Percentiles rank a stretch among this genome's conserved stretches.
phyloP scores from a whole-genome alignment of 257 asterid species.

The Solanum microdontum region DNA sequence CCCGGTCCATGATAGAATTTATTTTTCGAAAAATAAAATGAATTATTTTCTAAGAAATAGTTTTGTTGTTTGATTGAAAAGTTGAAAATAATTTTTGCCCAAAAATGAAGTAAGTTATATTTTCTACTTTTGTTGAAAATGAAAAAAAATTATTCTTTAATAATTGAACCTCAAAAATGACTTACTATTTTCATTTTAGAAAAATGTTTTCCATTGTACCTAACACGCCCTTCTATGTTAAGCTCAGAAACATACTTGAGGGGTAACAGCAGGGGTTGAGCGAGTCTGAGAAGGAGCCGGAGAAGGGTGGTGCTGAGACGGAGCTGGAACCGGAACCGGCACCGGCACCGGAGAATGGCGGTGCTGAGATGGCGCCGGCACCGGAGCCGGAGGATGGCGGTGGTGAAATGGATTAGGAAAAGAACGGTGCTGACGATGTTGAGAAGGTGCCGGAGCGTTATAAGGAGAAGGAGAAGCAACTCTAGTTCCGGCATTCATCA shows the following conservation, averaged over 20 bases:
- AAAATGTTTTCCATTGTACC: background rate
- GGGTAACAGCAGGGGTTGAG: constrained; percentile 39
- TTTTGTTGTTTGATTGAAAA: too few species aligned
- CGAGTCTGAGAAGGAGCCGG: constrained; percentile 32
- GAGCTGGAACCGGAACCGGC: constrained; percentile 1
- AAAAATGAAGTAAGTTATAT: background rate
- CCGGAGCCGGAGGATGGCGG: constrained; percentile 2
- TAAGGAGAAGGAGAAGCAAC: constrained; percentile 66
- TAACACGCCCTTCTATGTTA: background rate
- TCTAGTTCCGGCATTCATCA: constrained; percentile 56
- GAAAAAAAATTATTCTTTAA: background rate
- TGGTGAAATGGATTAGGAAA: constrained; percentile 18
- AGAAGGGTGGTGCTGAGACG: constrained; percentile 18
- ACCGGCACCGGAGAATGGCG: constrained; percentile 2
- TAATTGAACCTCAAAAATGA: background rate
- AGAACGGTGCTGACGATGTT: constrained; percentile 7
- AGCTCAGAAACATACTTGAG: constrained; percentile 42
- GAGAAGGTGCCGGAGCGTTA: constrained; percentile 3
- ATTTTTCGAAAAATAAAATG: background rate
- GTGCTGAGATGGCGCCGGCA: background rate
- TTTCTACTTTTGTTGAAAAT: background rate
- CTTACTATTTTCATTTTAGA: background rate
- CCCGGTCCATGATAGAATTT: background rate
- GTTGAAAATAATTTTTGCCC: background rate
- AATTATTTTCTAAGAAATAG: background rate